A percentile compares a stretch with the other conserved stretches of the same genome.
These are phyloP conservation scores for Mimosa pudica DNA, from an alignment of 306 rosid species.

Conservation along the genomic window DNA sequence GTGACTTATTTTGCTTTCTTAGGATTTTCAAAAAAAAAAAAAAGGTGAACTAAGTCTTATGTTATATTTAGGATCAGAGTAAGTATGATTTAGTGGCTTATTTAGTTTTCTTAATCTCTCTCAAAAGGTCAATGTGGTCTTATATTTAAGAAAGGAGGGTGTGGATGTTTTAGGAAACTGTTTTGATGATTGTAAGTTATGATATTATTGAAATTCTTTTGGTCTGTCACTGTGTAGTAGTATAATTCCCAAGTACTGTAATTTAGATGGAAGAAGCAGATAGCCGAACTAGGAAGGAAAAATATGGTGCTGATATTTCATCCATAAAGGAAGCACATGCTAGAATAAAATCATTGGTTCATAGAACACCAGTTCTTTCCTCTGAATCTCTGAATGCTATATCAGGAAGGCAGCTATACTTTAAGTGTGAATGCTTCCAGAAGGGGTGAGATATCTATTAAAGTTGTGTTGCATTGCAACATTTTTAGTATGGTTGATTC, in stretches of 20 bases:
- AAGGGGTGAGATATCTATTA: constrained; percentile 65
- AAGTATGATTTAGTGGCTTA: too few species aligned
- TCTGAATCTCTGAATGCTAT: constrained; percentile 63
- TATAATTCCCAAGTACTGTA: constrained; percentile 6
- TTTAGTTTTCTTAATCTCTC: too few species aligned
- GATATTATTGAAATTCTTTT: not conserved
- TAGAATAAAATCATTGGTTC: constrained; percentile 60
- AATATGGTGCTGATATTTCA: constrained; percentile 81
- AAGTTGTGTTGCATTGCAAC: constrained; percentile 21
- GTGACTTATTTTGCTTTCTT: too few species aligned
- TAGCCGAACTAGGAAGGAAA: constrained; percentile 43
- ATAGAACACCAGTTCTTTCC: constrained; percentile 67
- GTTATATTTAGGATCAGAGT: too few species aligned
- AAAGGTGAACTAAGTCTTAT: too few species aligned
- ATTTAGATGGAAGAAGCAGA: constrained; percentile 67
- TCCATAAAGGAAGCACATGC: constrained; percentile 74
- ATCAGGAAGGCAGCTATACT: constrained; percentile 73
- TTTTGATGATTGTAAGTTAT: not conserved
- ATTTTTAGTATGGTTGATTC: constrained; percentile 7
- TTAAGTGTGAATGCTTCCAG: constrained; percentile 89
- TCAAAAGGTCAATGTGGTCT: too few species aligned
- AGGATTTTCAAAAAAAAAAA: too few species aligned
- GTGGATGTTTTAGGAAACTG: not conserved
- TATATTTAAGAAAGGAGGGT: too few species aligned
- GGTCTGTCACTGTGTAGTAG: constrained; percentile 5